Percentiles rank a stretch among this genome's conserved stretches.
These are phyloP conservation scores for Candida golubevii DNA, from an alignment of 805 yeast species.

Conservation along the genomic window DNA sequence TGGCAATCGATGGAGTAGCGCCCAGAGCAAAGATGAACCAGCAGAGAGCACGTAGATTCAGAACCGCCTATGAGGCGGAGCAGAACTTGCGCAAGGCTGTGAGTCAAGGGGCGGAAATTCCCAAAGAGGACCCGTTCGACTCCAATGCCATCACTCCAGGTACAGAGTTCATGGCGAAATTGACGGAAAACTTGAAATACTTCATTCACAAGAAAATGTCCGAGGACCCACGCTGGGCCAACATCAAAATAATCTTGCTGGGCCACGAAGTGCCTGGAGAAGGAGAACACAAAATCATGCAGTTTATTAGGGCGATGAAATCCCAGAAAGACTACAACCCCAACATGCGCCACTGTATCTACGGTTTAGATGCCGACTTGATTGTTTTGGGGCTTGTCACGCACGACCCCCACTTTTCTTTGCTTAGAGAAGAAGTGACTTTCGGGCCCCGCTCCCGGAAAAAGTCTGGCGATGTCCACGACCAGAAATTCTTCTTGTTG, in stretches of 20 bases:
- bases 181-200: slow-evolving; percentile 76
- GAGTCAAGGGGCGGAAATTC: slow-evolving; percentile 66
- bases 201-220: slow-evolving; percentile 85
- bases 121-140: slow-evolving; percentile 84
- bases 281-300: slow-evolving; percentile 98
- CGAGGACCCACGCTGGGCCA: slow-evolving; percentile 83
- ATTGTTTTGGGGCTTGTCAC: slow-evolving; percentile 88
- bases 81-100: slow-evolving; percentile 69
- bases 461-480: slow-evolving; percentile 50
- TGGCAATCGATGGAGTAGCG: slow-evolving; percentile 99
- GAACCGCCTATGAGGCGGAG: slow-evolving; percentile 92
- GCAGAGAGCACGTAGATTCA: slow-evolving; percentile 91
- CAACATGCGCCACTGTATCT: slow-evolving; percentile 86
- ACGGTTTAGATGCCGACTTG: slow-evolving; percentile 94
- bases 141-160: slow-evolving; percentile 95
- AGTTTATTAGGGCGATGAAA: slow-evolving; percentile 74
- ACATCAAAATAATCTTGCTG: slow-evolving; percentile 68
- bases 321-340: slow-evolving; percentile 71
- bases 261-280: slow-evolving; percentile 99
- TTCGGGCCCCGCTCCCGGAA: slow-evolving; percentile 58
- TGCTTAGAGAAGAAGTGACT: slow-evolving; percentile 90
- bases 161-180: slow-evolving; percentile 90
- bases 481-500: slow-evolving; percentile 75
- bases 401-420: slow-evolving; percentile 94
- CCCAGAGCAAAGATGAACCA: slow-evolving; percentile 99